Base-by-base conservation (phyloP, 129 eudicot genomes). In the Rutidosis leptorrhynchoides region DNA sequence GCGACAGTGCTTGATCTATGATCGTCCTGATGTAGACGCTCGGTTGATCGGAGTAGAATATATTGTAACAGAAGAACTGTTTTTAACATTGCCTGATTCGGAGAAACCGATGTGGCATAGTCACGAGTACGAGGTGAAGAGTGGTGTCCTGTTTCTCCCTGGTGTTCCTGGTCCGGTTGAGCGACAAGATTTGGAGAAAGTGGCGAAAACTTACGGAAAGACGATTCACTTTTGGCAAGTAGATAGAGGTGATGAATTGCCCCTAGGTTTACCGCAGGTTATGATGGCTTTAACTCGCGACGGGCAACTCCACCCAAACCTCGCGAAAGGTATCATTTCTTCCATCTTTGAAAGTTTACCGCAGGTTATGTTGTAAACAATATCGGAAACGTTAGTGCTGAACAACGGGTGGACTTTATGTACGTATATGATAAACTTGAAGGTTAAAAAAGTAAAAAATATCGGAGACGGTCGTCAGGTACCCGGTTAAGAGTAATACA, bases 261-360 rank as follows among this genome's bases (percentile, higher is more conserved):
- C 98, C 0, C 62, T 93, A 1, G 98, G 98, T 1, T 26, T 88
- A 0, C 98, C 96, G 0, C 98, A 93, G 65, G 75, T 93, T 23
- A 88, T 93, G 98, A 93, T 93, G 98, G 87, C 98, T 0, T 77
- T 93, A 0, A 93, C 98, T 1, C 72, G 90, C 12, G 96, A 93
- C 0, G 96, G 95, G 6, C 98, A 93, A 51, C 87, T 93, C 9
- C 64, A 83, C 27, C 72, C 77, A 0, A 74, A 58, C 58, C 85
- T 92, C 4, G 86, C 88, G 7, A 69, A 76, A 54, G 96, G 96
- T 88, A 82, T 14, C 20, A 6, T 12, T 61, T 61, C 52, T 21
- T 15, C 10, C 53, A 16, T 27, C 28, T 29, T 14, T 2, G n/a
- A n/a, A n/a, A n/a, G n/a, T n/a, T n/a, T n/a, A n/a, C n/a, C n/a